These are phyloP conservation scores for Paulownia fortunei DNA, from an alignment of 257 asterid species.

Conservation along the genomic window DNA sequence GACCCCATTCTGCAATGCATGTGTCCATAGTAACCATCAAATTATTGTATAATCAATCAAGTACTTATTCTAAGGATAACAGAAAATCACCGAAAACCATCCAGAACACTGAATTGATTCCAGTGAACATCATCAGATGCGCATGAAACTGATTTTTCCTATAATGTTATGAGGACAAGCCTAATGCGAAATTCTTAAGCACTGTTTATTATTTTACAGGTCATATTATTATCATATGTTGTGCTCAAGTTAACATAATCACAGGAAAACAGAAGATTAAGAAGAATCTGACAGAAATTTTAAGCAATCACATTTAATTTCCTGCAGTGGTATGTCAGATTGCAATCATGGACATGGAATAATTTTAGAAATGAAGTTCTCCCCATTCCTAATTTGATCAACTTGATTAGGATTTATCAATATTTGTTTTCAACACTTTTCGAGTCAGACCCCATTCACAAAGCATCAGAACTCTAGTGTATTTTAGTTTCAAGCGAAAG, in stretches of 20 bases:
- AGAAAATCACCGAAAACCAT: background rate
- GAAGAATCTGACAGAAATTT: background rate
- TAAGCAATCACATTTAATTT: background rate
- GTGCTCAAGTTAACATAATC: background rate
- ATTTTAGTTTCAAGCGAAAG: slow-evolving; percentile 8
- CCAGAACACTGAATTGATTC: background rate
- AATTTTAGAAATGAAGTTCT: background rate
- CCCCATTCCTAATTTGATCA: background rate
- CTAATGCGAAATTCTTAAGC: slow-evolving; percentile 3
- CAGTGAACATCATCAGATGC: background rate
- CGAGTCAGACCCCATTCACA: slow-evolving; percentile 5
- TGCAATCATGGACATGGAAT: slow-evolving; percentile 15
- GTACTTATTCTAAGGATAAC: background rate
- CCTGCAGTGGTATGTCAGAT: slow-evolving; percentile 4
- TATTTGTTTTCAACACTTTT: slow-evolving; percentile 8
- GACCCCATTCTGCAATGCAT: slow-evolving; percentile 80
- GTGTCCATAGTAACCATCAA: slow-evolving; percentile 32
- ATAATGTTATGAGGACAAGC: background rate
- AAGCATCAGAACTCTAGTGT: slow-evolving; percentile 4
- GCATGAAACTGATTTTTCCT: slow-evolving; percentile 2
- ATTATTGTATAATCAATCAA: background rate
- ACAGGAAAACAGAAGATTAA: background rate
- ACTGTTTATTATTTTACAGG: background rate
- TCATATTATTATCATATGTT: background rate
- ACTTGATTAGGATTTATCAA: slow-evolving; percentile 9